phyloP scores from a whole-genome alignment of 2,329 filamentous ascomycete species.

The Orbilia quercus region DNA sequence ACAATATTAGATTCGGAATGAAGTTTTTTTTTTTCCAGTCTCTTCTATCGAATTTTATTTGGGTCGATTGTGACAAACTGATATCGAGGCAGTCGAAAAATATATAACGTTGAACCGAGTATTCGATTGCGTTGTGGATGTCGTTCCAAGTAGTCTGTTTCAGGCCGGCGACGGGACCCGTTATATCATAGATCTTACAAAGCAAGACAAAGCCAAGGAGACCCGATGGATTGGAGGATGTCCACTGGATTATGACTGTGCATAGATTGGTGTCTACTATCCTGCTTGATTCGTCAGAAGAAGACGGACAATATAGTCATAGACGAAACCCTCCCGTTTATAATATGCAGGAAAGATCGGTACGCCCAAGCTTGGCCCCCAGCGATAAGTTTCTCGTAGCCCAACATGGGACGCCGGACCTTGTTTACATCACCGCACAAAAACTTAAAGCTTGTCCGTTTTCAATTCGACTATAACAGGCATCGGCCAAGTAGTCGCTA shows the following conservation, averaged over 20 bases:
- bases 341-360: slow-evolving; percentile 36
- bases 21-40: background rate
- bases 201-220: slow-evolving; percentile 29
- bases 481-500: slow-evolving; percentile 38
- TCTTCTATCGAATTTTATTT: too few species aligned
- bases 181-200: slow-evolving; percentile 49
- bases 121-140: slow-evolving; percentile 44
- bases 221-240: slow-evolving; percentile 48
- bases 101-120: slow-evolving; percentile 35
- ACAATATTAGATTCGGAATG: background rate
- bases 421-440: slow-evolving; percentile 20
- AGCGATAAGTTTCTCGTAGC: slow-evolving; percentile 13
- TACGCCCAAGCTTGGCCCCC: slow-evolving; percentile 3
- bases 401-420: slow-evolving; percentile 27
- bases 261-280: slow-evolving; percentile 21
- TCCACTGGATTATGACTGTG: slow-evolving; percentile 56
- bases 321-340: slow-evolving; percentile 36
- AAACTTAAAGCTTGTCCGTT: slow-evolving; percentile 40
- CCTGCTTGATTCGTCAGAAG: slow-evolving; percentile 52
- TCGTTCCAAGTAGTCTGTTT: slow-evolving; percentile 31
- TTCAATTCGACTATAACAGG: slow-evolving; percentile 22
- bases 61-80: slow-evolving; percentile 8
- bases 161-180: slow-evolving; percentile 29
- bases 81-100: slow-evolving; percentile 15
- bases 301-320: slow-evolving; percentile 54